Conservation (phyloP, 2,329 filamentous ascomycete genomes). For the Diplodia sapinea region DNA sequence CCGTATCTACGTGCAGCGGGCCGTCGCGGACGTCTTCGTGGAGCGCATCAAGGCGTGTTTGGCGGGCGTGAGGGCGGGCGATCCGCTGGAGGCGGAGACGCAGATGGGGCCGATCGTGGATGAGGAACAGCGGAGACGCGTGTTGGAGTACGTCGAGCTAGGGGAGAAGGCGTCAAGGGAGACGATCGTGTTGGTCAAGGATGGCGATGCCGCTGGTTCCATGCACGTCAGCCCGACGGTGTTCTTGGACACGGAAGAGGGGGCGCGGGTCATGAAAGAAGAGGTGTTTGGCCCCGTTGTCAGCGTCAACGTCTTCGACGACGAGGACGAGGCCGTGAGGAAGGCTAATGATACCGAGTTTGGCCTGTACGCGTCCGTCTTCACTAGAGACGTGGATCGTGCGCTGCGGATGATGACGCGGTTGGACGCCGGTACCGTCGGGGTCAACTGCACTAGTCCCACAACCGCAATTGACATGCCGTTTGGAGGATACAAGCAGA, state of each 20-base stretch:
- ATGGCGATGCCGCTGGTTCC: constrained; percentile 41
- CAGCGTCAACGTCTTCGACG: constrained; percentile 45
- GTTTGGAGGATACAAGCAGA: constrained; percentile 51
- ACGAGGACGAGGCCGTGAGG: constrained; percentile 44
- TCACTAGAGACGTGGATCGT: constrained; percentile 47
- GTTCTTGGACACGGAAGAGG: constrained; percentile 52
- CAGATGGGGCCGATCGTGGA: constrained; percentile 40
- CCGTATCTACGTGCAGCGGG: constrained; percentile 62
- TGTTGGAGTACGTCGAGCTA: constrained; percentile 39
- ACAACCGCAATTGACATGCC: constrained; percentile 45
- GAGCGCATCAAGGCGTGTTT: constrained; percentile 43
- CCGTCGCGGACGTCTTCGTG: constrained; percentile 68
- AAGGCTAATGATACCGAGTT: constrained; percentile 49
- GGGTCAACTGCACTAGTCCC: constrained; percentile 50
- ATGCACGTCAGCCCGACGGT: constrained; percentile 49
- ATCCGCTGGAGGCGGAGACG: constrained; percentile 33
- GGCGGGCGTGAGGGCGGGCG: constrained; percentile 34
- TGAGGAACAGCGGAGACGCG: constrained; percentile 36
- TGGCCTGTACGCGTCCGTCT: constrained; percentile 47
- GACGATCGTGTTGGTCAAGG: constrained; percentile 42
- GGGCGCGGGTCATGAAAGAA: constrained; percentile 46
- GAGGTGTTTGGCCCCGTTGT: constrained; percentile 50
- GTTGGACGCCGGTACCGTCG: constrained; percentile 50
- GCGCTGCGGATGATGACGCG: constrained; percentile 49
- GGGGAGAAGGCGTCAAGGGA: constrained; percentile 47